phyloP scores from a whole-genome alignment of 495 filamentous ascomycete species.

The Neurospora sp. region DNA sequence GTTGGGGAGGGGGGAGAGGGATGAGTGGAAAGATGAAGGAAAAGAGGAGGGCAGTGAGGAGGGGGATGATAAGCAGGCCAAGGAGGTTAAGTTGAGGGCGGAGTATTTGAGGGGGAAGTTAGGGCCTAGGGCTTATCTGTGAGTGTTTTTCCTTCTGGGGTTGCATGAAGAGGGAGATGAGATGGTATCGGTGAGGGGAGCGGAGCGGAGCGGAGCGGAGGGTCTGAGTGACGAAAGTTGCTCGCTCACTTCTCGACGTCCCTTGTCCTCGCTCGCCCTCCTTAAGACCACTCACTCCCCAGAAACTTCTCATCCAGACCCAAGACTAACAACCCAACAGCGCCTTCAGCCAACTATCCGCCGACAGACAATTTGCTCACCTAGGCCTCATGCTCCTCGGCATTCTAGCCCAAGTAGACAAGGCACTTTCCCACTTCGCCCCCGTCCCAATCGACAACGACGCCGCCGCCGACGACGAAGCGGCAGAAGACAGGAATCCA shows the following conservation, averaged over 20 bases:
- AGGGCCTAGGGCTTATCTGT: constrained; percentile 27
- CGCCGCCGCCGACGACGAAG: constrained; percentile 4
- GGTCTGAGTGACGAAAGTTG: background rate
- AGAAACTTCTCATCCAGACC: background rate
- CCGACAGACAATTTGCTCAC: constrained; percentile 63
- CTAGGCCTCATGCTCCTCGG: constrained; percentile 70
- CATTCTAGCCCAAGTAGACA: constrained; percentile 49
- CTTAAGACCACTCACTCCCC: background rate
- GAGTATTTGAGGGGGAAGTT: constrained; percentile 9
- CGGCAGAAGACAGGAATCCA: constrained; percentile 1
- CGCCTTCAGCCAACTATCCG: constrained; percentile 59
- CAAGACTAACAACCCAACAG: constrained; percentile 11
- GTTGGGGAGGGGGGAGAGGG: background rate
- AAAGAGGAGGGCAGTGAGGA: constrained; percentile 8
- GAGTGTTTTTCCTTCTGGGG: constrained; percentile 2
- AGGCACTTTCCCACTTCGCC: constrained; percentile 24
- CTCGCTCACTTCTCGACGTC: background rate
- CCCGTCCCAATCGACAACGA: constrained; percentile 4
- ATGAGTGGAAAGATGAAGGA: constrained; percentile 9
- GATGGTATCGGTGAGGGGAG: background rate
- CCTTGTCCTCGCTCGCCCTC: background rate
- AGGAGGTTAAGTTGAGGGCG: constrained; percentile 7
- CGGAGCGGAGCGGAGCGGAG: background rate
- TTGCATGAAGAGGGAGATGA: background rate
- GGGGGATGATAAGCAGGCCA: constrained; percentile 9